Conservation (phyloP, 345 rosid genomes). For the Barbarea vulgaris region DNA sequence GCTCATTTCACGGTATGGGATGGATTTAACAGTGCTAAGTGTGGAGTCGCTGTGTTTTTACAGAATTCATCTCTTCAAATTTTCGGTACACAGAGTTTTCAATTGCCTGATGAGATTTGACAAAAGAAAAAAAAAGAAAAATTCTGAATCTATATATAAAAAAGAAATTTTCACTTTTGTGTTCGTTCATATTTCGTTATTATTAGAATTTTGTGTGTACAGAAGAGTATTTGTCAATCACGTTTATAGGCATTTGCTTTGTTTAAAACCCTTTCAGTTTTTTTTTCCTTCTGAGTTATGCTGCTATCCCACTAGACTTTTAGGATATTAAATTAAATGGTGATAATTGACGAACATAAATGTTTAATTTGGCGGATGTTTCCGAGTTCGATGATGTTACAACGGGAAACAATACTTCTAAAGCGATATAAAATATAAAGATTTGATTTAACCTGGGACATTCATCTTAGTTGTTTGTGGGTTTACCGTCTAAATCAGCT, state of each 20-base stretch:
- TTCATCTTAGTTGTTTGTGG: not conserved
- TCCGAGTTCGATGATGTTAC: not conserved
- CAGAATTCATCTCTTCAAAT: slow-evolving; percentile 63
- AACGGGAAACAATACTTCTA: not conserved
- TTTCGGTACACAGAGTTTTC: slow-evolving; percentile 69
- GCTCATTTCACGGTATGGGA: slow-evolving; percentile 68
- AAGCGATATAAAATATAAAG: not conserved
- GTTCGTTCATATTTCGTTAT: slow-evolving; percentile 20
- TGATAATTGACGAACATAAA: not conserved
- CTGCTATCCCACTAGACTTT: not conserved
- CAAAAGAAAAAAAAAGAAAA: not conserved
- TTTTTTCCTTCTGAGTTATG: not conserved
- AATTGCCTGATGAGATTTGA: slow-evolving; percentile 59
- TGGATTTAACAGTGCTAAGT: slow-evolving; percentile 63
- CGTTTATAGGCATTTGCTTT: slow-evolving; percentile 18
- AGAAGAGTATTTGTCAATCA: slow-evolving; percentile 22
- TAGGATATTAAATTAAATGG: not conserved
- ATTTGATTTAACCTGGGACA: not conserved
- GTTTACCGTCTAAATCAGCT: not conserved
- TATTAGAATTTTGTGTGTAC: slow-evolving; percentile 13
- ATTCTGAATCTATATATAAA: not conserved
- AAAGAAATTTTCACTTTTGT: slow-evolving; percentile 5
- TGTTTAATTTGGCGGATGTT: not conserved
- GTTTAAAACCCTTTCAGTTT: not conserved
- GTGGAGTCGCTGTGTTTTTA: slow-evolving; percentile 64